Evolutionary conservation across 164 flowering plant species (phyloP).

Genomic region (Vitis amurensis): DNA sequence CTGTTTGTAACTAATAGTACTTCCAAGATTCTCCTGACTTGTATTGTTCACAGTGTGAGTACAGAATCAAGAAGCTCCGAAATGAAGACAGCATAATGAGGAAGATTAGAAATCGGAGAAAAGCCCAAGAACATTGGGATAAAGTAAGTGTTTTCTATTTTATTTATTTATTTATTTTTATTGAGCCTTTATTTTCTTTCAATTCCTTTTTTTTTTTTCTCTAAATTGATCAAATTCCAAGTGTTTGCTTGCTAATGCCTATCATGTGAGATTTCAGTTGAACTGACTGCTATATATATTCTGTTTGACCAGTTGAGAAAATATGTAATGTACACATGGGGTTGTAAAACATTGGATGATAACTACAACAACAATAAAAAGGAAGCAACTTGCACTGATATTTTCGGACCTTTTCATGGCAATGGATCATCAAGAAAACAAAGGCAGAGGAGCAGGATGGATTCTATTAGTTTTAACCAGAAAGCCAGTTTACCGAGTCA

Average conservation of each 20-base stretch:
- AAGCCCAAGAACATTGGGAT: constrained; percentile 81
- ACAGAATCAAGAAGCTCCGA: constrained; percentile 77
- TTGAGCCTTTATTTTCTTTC: not conserved
- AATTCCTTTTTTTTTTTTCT: not conserved
- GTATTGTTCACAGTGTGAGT: constrained; percentile 61
- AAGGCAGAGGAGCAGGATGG: constrained; percentile 27
- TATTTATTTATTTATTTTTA: not conserved
- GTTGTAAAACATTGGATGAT: constrained; percentile 45
- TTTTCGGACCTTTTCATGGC: constrained; percentile 22
- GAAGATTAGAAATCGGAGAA: constrained; percentile 62
- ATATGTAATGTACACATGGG: constrained; percentile 88
- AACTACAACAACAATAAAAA: constrained; percentile 18
- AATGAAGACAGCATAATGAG: constrained; percentile 70
- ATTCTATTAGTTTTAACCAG: constrained; percentile 36
- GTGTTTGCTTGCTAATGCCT: not conserved
- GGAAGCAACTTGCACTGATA: constrained; percentile 26
- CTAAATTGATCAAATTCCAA: not conserved
- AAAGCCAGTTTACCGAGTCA: constrained; percentile 24
- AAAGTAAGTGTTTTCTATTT: constrained; percentile 48
- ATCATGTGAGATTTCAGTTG: not conserved
- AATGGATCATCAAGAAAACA: constrained; percentile 35
- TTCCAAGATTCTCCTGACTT: constrained; percentile 8
- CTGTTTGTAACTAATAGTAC: no score
- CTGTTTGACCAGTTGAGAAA: constrained; percentile 66
- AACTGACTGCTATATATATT: constrained; percentile 15